Evolutionary conservation across 2,329 filamentous ascomycete species (phyloP).

Genomic region (Juglanconis oblonga): DNA sequence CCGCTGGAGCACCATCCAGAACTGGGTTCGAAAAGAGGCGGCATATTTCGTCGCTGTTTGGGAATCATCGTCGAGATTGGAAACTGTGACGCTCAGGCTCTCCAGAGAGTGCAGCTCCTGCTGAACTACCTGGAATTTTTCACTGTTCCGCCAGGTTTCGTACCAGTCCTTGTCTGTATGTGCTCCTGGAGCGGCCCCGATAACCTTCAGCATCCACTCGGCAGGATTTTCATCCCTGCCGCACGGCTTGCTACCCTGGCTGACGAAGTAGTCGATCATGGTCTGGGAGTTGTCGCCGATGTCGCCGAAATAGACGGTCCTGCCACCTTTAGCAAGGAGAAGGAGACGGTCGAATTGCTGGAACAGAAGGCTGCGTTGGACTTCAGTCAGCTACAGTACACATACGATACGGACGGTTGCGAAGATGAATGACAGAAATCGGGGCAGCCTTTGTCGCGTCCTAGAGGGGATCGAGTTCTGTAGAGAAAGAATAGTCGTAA

Average conservation of each 20-base stretch:
- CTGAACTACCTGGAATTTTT: background rate
- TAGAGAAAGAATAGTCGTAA: too few species aligned
- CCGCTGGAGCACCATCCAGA: background rate
- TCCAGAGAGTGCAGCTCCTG: too few species aligned
- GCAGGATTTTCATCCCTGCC: conserved; percentile 49
- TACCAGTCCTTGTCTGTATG: conserved; percentile 61
- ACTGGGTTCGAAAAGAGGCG: background rate
- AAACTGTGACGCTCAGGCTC: too few species aligned
- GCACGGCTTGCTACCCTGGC: conserved; percentile 46
- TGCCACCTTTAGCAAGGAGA: conserved; percentile 51
- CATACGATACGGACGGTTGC: too few species aligned
- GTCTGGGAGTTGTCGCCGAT: conserved; percentile 47
- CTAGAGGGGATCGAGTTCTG: too few species aligned
- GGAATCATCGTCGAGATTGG: too few species aligned
- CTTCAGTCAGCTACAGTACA: too few species aligned
- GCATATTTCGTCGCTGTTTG: background rate
- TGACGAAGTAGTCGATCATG: conserved; percentile 51
- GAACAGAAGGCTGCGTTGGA: conserved; percentile 39
- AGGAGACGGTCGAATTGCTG: conserved; percentile 56
- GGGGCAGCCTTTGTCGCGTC: too few species aligned
- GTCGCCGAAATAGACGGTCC: conserved; percentile 52
- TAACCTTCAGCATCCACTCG: conserved; percentile 54
- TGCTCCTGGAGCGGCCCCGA: conserved; percentile 62
- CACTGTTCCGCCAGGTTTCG: conserved; percentile 49
- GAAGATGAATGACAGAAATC: too few species aligned